Evolutionary conservation across 2,329 filamentous ascomycete genomes (phyloP).

Genomic region (Aspergillus sp.): DNA sequence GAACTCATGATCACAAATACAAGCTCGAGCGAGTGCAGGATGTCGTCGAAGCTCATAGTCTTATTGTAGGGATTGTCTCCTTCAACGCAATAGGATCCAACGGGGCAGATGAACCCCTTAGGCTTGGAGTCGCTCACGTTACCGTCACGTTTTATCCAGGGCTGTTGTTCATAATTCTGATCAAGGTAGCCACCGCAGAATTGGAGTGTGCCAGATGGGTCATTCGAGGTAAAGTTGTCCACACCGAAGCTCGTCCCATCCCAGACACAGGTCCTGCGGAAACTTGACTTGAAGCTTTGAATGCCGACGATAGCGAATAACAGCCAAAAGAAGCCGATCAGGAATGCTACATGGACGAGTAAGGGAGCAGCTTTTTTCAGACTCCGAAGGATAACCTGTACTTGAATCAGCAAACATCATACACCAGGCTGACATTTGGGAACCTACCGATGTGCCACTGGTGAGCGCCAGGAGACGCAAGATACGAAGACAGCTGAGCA

Average conservation of each 20-base stretch:
- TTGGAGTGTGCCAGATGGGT: constrained; percentile 65
- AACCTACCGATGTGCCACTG: constrained; percentile 82
- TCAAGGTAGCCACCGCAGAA: constrained; percentile 87
- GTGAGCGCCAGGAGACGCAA: constrained; percentile 88
- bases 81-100: constrained; percentile 81
- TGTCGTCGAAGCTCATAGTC: constrained; percentile 94
- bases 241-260: constrained; percentile 59
- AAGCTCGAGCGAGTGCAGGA: constrained; percentile 85
- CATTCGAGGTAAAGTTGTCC: constrained; percentile 47
- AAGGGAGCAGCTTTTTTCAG: constrained; percentile 93
- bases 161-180: constrained; percentile 57
- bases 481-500: constrained; percentile 95
- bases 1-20: constrained; percentile 99
- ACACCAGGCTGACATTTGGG: background rate
- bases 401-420: constrained; percentile 20
- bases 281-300: constrained; percentile 89
- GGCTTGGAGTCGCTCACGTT: constrained; percentile 54
- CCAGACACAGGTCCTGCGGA: constrained; percentile 79
- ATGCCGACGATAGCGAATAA: constrained; percentile 96
- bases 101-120: constrained; percentile 89
- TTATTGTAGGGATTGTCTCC: constrained; percentile 77
- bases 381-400: constrained; percentile 86
- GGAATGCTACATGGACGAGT: constrained; percentile 87
- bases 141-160: constrained; percentile 69
- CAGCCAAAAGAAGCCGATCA: constrained; percentile 97